These are phyloP conservation scores for Phytophthora foliorum DNA, from an alignment of 352 stramenopile species.

Conservation along the genomic window DNA sequence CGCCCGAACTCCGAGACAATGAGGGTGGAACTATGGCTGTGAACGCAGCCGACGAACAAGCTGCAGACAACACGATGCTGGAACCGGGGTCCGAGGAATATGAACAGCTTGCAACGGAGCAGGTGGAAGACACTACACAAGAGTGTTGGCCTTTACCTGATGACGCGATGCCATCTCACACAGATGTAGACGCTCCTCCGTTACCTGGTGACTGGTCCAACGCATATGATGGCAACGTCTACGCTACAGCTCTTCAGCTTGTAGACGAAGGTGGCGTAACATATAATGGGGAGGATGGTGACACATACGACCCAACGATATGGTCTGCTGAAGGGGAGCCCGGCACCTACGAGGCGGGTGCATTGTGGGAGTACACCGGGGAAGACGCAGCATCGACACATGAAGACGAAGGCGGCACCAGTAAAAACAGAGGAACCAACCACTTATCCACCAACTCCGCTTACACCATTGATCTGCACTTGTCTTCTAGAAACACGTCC, in stretches of 20 bases:
- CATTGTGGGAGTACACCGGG: conserved; percentile 23
- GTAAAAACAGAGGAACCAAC: background rate
- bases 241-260: conserved; percentile 5
- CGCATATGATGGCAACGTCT: background rate
- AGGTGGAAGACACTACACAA: conserved; percentile 7
- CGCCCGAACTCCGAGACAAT: background rate
- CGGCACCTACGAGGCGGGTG: conserved; percentile 18
- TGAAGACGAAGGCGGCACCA: conserved; percentile 20
- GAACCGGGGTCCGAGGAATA: background rate
- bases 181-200: background rate
- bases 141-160: background rate
- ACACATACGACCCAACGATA: conserved; percentile 21
- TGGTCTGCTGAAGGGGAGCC: conserved; percentile 19
- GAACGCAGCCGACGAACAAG: background rate
- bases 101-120: conserved; percentile 14
- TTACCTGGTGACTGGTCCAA: conserved; percentile 8
- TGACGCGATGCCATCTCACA: conserved; percentile 1
- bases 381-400: conserved; percentile 11
- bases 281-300: conserved; percentile 16
- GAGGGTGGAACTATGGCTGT: background rate
- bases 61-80: background rate
- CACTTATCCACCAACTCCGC: conserved; percentile 59
- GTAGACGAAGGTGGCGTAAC: background rate
- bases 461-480: conserved; percentile 65
- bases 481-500: conserved; percentile 31